Evolutionary conservation across 768 basidiomycete species (phyloP), one percentile per base, ranked within the genome.

Genomic region (Collybia sordida): DNA sequence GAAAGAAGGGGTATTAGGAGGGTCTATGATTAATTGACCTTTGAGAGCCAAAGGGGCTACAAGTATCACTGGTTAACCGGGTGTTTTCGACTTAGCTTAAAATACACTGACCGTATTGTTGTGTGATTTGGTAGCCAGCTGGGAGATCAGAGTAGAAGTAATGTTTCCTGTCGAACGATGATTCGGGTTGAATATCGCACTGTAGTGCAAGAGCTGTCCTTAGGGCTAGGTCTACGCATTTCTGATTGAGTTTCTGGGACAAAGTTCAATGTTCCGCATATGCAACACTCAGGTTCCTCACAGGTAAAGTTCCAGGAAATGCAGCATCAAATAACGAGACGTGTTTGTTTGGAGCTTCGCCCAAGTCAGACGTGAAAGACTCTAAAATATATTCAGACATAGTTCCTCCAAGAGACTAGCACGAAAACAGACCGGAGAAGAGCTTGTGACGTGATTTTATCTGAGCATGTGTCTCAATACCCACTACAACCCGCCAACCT

Each of bases 91-190:
- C 9, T 12, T 11, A 31, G 31, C 9, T 31, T 4, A 40, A 17
- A 45, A 8, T 42, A 45, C 48, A 62, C 59, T 56, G 52, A 92
- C 92, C 82, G 67, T 98, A 97, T 54, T 92, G 89, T 64, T 98
- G 95, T 0, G 95, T 99, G 54, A 99, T 96, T 69, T 99, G 97
- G 67, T 94, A 98, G 0, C 96, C 96, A 3, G 88, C 78, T 0
- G 97, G 94, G 28, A 97, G 78, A 66, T 98, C 97, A 4, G 91
- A 80, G 62, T 99, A 98, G 67, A 98, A 98, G 65, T 99, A 99
- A 65, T 98, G 97, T 64, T 99, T 99, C 56, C 97, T 77, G 67
- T 98, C 97, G 59, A 98, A 98, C 0, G 90, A 79, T 0, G 93
- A 96, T 17, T 78, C 74, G 0, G 57, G 55, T 55, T 90, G 90